Conservation (phyloP, 805 yeast species). For the Saturnispora halmiae region DNA sequence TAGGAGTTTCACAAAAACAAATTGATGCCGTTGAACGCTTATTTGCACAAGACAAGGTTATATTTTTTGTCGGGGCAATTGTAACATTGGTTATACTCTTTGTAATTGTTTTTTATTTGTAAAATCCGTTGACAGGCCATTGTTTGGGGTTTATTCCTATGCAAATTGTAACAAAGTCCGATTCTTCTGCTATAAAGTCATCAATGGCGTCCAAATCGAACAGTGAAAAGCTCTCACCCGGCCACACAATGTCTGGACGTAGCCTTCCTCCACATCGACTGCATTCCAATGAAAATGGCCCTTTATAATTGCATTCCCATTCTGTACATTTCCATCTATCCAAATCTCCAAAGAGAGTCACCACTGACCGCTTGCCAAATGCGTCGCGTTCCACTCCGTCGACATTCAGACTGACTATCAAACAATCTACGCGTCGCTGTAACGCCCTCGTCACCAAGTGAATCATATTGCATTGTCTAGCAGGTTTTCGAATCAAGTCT, state of each 20-base stretch:
- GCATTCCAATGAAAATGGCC: slow-evolving; percentile 55
- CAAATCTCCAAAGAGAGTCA: slow-evolving; percentile 54
- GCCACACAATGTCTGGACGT: slow-evolving; percentile 92
- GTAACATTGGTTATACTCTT: slow-evolving; percentile 29
- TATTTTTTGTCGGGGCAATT: slow-evolving; percentile 69
- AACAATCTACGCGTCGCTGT: not conserved
- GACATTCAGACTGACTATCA: slow-evolving; percentile 36
- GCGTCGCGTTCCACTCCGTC: slow-evolving; percentile 69
- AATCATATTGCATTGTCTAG: not conserved
- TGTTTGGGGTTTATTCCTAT: slow-evolving; percentile 80
- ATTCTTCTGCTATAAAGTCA: slow-evolving; percentile 48
- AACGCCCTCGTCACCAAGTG: not conserved
- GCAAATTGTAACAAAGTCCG: slow-evolving; percentile 71
- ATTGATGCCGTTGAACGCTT: too few relatives aligned
- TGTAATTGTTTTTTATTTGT: not conserved
- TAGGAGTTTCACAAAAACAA: slow-evolving; percentile 88
- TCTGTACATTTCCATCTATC: slow-evolving; percentile 69
- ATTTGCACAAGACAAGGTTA: slow-evolving; percentile 81
- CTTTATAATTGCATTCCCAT: slow-evolving; percentile 56
- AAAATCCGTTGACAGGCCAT: slow-evolving; percentile 70
- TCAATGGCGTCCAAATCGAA: slow-evolving; percentile 58
- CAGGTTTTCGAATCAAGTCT: not conserved
- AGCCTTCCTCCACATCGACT: slow-evolving; percentile 63
- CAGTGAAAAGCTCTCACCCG: slow-evolving; percentile 79
- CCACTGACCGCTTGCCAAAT: slow-evolving; percentile 14